These are phyloP conservation scores for Pythium scleroteichum DNA, from an alignment of 352 stramenopile genomes.

Conservation along the genomic window DNA sequence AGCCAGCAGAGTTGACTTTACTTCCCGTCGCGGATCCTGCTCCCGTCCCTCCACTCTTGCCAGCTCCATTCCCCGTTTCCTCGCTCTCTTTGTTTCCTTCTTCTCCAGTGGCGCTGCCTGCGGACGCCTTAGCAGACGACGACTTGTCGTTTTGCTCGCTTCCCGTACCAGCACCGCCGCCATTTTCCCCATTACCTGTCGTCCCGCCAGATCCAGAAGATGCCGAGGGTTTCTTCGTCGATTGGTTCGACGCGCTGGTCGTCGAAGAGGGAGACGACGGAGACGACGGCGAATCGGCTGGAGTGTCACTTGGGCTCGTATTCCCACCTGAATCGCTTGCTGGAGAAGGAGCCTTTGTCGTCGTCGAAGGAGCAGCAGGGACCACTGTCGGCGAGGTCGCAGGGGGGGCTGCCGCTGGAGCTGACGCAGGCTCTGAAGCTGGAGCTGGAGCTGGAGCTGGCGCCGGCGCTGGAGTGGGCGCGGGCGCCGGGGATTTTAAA, in stretches of 20 bases:
- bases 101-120: background rate
- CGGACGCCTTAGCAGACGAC: background rate
- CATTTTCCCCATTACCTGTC: background rate
- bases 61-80: background rate
- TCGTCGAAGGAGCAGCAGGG: background rate
- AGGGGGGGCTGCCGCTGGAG: background rate
- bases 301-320: background rate
- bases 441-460: background rate
- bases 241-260: background rate
- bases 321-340: background rate
- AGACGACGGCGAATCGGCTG: background rate
- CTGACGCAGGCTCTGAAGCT: background rate
- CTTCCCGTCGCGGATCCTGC: background rate
- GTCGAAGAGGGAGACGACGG: slow-evolving; percentile 1
- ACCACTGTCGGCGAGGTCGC: background rate
- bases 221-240: background rate
- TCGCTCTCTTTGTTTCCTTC: background rate
- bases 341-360: background rate
- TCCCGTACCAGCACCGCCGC: background rate
- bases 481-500: background rate
- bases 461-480: background rate
- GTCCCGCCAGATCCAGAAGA: background rate
- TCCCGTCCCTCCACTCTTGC: background rate
- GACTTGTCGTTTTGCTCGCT: background rate
- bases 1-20: background rate